phyloP scores from a whole-genome alignment of 2,329 filamentous ascomycete genomes.

The Didymella glomerata region DNA sequence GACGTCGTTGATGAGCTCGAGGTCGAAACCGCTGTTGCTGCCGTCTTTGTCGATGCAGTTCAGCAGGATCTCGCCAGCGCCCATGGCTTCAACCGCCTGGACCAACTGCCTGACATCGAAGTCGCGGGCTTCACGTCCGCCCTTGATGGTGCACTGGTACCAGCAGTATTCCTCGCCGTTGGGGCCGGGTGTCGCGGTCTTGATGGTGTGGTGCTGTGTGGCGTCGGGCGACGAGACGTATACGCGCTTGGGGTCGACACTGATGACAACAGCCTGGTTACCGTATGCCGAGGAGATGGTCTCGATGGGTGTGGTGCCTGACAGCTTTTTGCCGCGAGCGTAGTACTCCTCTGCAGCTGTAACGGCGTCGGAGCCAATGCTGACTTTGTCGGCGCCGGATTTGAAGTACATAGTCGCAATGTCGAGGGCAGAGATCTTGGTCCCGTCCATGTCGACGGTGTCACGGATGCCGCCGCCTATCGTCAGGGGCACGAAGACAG shows the following conservation, averaged over 20 bases:
- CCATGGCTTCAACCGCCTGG: constrained; percentile 93
- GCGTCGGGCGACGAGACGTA: constrained; percentile 76
- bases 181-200: constrained; percentile 74
- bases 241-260: constrained; percentile 89
- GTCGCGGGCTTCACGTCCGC: constrained; percentile 91
- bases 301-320: constrained; percentile 90
- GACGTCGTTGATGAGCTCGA: constrained; percentile 88
- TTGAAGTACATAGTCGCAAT: constrained; percentile 98
- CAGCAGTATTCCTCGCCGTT: constrained; percentile 84
- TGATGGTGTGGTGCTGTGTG: constrained; percentile 78
- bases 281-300: constrained; percentile 93
- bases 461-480: constrained; percentile 96
- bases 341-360: constrained; percentile 92
- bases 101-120: constrained; percentile 90
- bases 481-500: constrained; percentile 94
- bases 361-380: constrained; percentile 94
- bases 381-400: constrained; percentile 95
- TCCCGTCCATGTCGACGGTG: constrained; percentile 87
- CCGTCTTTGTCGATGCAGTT: constrained; percentile 99
- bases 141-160: constrained; percentile 98
- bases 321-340: constrained; percentile 70
- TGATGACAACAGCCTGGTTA: constrained; percentile 95
- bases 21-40: constrained; percentile 91
- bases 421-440: constrained; percentile 85
- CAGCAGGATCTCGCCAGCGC: constrained; percentile 89